Base-by-base conservation (phyloP, 352 stramenopile species). In the Pythium chondricola region DNA sequence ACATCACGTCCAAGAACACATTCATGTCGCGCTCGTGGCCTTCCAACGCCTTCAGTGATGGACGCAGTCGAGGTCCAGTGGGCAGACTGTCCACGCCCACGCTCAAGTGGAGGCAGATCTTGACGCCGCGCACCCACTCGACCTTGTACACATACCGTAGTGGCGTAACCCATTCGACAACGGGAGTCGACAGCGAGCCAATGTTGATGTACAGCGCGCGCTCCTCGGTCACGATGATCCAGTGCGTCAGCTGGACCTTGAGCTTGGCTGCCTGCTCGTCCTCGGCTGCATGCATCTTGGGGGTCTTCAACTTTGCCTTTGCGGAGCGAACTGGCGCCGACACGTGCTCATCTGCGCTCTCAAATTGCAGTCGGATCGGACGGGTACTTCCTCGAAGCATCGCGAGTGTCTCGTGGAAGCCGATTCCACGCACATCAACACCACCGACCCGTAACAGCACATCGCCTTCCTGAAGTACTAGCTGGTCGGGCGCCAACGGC, bases 141-240 rank as follows among this genome's bases (percentile, higher is more conserved):
- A 95, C 65, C 13, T 73, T 71, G 49, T 93, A 90, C 11, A 95
- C 83, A 48, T 92, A 92, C 10, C 80, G 80, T 55, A 95, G 59
- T n/a, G 84, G 84, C 18, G 80, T 90, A 73, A 89, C 92, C 84
- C 84, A 95, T 48, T 95, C 82, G 9, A 95, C 80, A 18, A 92
- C 56, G 0, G 83, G 81, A 22, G 88, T 80, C 7, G 69, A 70
- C 20, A 83, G 77, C 24, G 75, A 90, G 3, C 75, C 76, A 2
- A 93, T 82, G 44, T 89, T 90, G 47, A 93, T 89, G 54, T 93
- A 93, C 45, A 95, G 50, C 20, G 72, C 84, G 13, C 82, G 77
- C 46, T 90, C 74, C 49, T 95, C 84, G 14, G 84, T 95, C 38
- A 95, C 83, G 25, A 95, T 93, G 24, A 93, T 55, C 84, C 84